phyloP scores from a whole-genome alignment of 2,329 filamentous ascomycete genomes.

The Pseudofabraea citricarpa region DNA sequence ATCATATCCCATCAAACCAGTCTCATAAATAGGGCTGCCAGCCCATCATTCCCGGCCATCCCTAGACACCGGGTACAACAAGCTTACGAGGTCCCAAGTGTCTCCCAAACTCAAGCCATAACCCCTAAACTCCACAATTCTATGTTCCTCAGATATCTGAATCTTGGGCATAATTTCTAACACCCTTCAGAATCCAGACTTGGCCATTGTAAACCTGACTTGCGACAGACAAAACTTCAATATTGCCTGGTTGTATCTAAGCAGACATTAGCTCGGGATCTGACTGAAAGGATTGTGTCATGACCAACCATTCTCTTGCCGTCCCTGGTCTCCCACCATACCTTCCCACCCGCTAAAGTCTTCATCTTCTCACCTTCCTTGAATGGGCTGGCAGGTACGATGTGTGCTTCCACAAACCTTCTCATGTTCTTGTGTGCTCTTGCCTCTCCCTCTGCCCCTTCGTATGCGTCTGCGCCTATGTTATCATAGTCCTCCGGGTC shows the following conservation, averaged over 20 bases:
- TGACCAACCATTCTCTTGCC: conserved; percentile 63
- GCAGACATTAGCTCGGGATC: conserved; percentile 6
- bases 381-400: conserved; percentile 76
- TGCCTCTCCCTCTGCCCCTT: conserved; percentile 68
- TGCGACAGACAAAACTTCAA: conserved; percentile 71
- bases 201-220: conserved; percentile 83
- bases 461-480: conserved; percentile 68
- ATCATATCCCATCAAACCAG: too few species aligned
- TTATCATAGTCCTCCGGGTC: conserved; percentile 66
- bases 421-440: conserved; percentile 72
- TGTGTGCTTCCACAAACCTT: conserved; percentile 80
- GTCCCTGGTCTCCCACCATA: conserved; percentile 79
- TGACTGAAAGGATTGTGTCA: too few species aligned
- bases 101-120: too few species aligned
- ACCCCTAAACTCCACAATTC: too few species aligned
- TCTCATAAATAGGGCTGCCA: too few species aligned
- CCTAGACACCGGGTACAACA: too few species aligned
- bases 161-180: conserved; percentile 26
- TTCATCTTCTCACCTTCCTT: conserved; percentile 57
- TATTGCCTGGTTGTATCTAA: conserved; percentile 75
- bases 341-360: conserved; percentile 60
- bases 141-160: too few species aligned
- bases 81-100: too few species aligned
- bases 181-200: conserved; percentile 54
- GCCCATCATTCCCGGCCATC: too few species aligned